These are phyloP conservation scores for Pythium graminicola DNA, from an alignment of 352 stramenopile species.

Conservation along the genomic window DNA sequence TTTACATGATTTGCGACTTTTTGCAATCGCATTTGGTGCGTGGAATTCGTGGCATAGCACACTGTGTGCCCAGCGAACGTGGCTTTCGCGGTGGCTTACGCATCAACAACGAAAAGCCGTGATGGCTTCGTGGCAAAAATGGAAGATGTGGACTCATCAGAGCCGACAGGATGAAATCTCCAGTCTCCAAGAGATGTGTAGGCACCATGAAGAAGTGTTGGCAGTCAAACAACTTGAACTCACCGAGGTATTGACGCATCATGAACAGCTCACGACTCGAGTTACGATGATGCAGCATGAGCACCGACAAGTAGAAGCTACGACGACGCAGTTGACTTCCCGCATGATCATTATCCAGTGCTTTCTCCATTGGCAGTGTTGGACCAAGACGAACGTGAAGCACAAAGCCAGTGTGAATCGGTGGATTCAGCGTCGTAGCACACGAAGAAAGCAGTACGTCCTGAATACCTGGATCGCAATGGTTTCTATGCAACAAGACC, in stretches of 20 bases:
- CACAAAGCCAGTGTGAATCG: background rate
- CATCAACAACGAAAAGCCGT: background rate
- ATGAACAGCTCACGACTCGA: background rate
- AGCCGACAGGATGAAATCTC: background rate
- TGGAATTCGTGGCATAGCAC: background rate
- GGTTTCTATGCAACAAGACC: background rate
- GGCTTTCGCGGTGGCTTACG: conserved; percentile 1
- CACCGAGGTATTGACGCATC: background rate
- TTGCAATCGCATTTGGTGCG: background rate
- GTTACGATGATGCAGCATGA: background rate
- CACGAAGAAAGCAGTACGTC: background rate
- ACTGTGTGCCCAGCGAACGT: background rate
- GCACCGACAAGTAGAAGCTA: background rate
- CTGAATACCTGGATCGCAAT: background rate
- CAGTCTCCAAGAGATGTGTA: background rate
- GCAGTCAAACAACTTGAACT: background rate
- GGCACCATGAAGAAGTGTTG: background rate
- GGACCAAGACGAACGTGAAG: background rate
- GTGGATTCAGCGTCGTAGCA: background rate
- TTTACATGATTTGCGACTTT: conserved; percentile 6
- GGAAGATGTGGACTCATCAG: background rate
- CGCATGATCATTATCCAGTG: background rate
- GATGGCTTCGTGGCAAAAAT: background rate
- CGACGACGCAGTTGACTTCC: background rate
- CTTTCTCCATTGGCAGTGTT: background rate